Evolutionary conservation across 1,139 yeast species (phyloP).

Genomic region (Lodderomyces theae): DNA sequence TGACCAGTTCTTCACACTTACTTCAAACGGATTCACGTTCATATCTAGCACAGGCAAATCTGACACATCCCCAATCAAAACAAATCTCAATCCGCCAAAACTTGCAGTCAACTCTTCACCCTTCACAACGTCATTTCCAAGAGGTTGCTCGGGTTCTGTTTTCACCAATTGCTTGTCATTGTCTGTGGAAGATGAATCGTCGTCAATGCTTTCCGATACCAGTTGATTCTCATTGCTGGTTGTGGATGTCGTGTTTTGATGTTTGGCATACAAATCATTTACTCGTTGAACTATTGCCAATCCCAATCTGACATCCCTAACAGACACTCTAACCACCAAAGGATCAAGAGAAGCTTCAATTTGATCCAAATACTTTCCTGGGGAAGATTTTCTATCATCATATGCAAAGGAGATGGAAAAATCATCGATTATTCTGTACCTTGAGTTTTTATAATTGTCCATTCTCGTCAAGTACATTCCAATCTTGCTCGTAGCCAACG

Average conservation of each 20-base stretch:
- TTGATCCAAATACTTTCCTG: conserved; percentile 55
- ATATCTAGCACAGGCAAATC: conserved; percentile 89
- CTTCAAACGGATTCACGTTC: conserved; percentile 69
- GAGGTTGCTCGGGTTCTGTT: conserved; percentile 10
- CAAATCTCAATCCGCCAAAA: conserved; percentile 80
- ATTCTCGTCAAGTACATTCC: conserved; percentile 85
- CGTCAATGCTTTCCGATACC: not conserved
- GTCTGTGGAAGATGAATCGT: not conserved
- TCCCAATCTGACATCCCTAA: conserved; percentile 84
- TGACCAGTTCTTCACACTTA: conserved; percentile 84
- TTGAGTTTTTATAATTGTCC: conserved; percentile 58
- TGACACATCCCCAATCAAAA: conserved; percentile 88
- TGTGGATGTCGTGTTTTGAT: conserved; percentile 17
- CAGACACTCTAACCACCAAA: conserved; percentile 71
- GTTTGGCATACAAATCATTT: conserved; percentile 47
- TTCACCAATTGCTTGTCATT: not conserved
- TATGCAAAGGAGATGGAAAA: conserved; percentile 76
- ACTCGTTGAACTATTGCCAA: conserved; percentile 71
- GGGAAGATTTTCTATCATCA: conserved; percentile 67
- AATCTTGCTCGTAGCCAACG: conserved; percentile 71
- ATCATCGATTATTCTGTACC: conserved; percentile 80
- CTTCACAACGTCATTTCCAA: conserved; percentile 44
- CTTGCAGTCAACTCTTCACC: conserved; percentile 73
- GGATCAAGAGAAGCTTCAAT: conserved; percentile 79
- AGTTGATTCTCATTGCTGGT: not conserved